These are phyloP conservation scores for Rhodotorula sp. DNA, from an alignment of 1,284 basidiomycete genomes.

Conservation along the genomic window DNA sequence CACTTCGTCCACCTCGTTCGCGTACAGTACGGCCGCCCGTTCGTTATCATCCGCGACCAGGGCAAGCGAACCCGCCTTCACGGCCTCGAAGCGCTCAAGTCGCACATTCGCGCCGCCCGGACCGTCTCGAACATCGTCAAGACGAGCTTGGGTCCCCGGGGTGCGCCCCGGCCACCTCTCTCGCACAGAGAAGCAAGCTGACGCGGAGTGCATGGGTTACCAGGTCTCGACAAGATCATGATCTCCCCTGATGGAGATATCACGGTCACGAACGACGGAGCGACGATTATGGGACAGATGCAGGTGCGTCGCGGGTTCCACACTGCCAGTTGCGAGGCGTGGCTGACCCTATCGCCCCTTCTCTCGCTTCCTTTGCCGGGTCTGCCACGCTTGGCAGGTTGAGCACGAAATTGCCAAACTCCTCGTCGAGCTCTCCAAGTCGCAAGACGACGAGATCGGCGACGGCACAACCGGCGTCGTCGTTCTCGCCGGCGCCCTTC, in stretches of 20 bases:
- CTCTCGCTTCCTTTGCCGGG: constrained; percentile 53
- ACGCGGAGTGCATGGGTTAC: background rate
- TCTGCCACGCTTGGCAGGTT: constrained; percentile 53
- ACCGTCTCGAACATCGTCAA: constrained; percentile 93
- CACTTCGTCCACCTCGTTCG: too few relatives aligned
- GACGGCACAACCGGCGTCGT: constrained; percentile 99
- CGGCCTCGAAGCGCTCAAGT: constrained; percentile 96
- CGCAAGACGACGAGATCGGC: constrained; percentile 98
- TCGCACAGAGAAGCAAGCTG: background rate
- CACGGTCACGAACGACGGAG: constrained; percentile 98
- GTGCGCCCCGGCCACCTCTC: background rate
- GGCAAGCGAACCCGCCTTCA: constrained; percentile 90
- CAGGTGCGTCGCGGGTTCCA: constrained; percentile 45
- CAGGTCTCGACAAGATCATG: constrained; percentile 92
- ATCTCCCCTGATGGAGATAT: constrained; percentile 89
- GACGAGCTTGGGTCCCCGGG: constrained; percentile 91
- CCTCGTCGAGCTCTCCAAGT: constrained; percentile 92
- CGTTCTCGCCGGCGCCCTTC: constrained; percentile 90
- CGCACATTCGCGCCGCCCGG: constrained; percentile 88
- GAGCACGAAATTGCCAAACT: constrained; percentile 99
- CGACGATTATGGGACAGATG: constrained; percentile 93
- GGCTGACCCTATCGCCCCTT: constrained; percentile 19
- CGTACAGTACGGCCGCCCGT: constrained; percentile 83
- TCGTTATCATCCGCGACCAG: constrained; percentile 89
- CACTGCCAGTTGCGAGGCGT: background rate